phyloP scores from a whole-genome alignment of 2,329 filamentous ascomycete species.

The Curvularia eragrostidis region DNA sequence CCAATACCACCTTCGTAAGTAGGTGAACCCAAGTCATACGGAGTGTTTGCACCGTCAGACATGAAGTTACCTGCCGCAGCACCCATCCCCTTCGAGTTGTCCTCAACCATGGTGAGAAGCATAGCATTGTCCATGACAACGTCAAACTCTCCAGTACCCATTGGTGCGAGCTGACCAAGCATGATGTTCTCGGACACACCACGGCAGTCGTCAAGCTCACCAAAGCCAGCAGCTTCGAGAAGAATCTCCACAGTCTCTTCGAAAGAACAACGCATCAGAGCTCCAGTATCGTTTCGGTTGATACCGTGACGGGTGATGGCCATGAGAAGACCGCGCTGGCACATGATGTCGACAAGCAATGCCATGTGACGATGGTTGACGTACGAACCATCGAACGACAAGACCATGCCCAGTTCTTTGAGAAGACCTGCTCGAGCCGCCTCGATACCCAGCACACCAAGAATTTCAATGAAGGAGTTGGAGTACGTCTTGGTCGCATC shows the following conservation, averaged over 20 bases:
- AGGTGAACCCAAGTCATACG: conserved; percentile 79
- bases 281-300: conserved; percentile 96
- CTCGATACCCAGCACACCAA: conserved; percentile 95
- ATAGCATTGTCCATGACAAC: conserved; percentile 92
- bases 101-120: conserved; percentile 92
- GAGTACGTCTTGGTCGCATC: conserved; percentile 86
- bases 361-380: conserved; percentile 98
- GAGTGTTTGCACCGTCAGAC: conserved; percentile 83
- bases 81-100: conserved; percentile 75
- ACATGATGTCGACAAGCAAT: conserved; percentile 97
- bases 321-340: conserved; percentile 89
- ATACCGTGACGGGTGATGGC: conserved; percentile 98
- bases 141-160: conserved; percentile 96
- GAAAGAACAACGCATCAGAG: conserved; percentile 98
- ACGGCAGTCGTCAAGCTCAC: conserved; percentile 95
- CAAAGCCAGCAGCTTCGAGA: conserved; percentile 90
- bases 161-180: conserved; percentile 94
- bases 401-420: conserved; percentile 85
- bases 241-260: conserved; percentile 99
- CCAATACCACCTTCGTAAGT: conserved; percentile 67
- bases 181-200: conserved; percentile 99
- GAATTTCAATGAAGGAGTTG: conserved; percentile 94
- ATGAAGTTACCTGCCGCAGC: conserved; percentile 71
- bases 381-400: conserved; percentile 98
- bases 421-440: conserved; percentile 87